Evolutionary conservation across 2,329 filamentous ascomycete species (phyloP).

Genomic region (Cadophora luteo-olivacea): DNA sequence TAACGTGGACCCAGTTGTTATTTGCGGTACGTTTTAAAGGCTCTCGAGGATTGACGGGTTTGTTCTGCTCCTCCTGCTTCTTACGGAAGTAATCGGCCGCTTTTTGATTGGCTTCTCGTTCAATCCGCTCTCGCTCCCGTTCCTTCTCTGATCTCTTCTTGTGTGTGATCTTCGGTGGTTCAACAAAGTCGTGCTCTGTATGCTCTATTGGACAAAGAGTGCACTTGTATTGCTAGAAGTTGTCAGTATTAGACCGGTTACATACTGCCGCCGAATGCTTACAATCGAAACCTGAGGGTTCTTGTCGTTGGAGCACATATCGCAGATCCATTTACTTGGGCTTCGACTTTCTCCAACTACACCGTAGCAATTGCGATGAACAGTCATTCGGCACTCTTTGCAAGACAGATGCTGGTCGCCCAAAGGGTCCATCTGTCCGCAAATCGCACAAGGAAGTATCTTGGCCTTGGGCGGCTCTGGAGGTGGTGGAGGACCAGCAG

Average conservation of each 20-base stretch:
- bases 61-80: constrained; percentile 82
- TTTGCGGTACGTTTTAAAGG: constrained; percentile 92
- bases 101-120: constrained; percentile 82
- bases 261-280: constrained; percentile 48
- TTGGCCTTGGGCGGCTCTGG: constrained; percentile 82
- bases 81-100: constrained; percentile 83
- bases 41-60: constrained; percentile 84
- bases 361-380: constrained; percentile 94
- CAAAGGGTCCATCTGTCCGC: constrained; percentile 73
- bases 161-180: constrained; percentile 76
- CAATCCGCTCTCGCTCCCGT: constrained; percentile 83
- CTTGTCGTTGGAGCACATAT: constrained; percentile 95
- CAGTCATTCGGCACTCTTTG: constrained; percentile 86
- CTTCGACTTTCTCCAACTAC: constrained; percentile 70
- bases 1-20: constrained; percentile 98
- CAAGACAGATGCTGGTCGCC: constrained; percentile 80
- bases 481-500: constrained; percentile 68
- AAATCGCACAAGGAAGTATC: constrained; percentile 84
- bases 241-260: constrained; percentile 33
- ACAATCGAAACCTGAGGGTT: constrained; percentile 91
- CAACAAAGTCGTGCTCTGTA: constrained; percentile 84
- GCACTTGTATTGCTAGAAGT: constrained; percentile 80
- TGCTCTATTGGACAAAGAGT: constrained; percentile 85
- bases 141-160: constrained; percentile 95
- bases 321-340: constrained; percentile 87